A percentile compares a stretch with the other conserved stretches of the same genome.
These are phyloP conservation scores for Xylaria acuta DNA, from an alignment of 495 filamentous ascomycete species.

Conservation along the genomic window DNA sequence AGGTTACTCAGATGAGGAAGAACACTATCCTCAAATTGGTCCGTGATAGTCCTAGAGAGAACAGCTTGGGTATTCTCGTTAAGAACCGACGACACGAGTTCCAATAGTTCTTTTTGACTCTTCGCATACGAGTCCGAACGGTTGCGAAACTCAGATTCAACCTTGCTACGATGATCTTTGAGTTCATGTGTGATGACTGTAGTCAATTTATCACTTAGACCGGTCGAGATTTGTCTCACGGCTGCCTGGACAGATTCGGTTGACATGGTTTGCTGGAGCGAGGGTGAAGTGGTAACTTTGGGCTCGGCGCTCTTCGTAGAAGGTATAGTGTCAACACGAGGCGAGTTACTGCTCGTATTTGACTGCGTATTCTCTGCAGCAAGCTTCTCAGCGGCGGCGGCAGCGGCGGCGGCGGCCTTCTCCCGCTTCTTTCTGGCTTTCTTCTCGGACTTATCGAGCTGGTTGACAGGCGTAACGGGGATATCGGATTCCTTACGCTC, in stretches of 20 bases:
- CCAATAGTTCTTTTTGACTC: conserved; percentile 65
- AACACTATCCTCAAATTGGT: conserved; percentile 69
- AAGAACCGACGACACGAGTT: conserved; percentile 84
- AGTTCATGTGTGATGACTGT: conserved; percentile 50
- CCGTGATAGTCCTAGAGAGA: conserved; percentile 70
- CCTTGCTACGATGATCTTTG: conserved; percentile 49
- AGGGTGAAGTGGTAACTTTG: conserved; percentile 29
- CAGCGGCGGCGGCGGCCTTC: conserved; percentile 41
- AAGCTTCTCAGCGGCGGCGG: conserved; percentile 41
- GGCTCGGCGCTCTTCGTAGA: conserved; percentile 30
- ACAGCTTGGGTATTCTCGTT: conserved; percentile 89
- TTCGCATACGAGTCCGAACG: conserved; percentile 48
- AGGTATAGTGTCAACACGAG: conserved; percentile 27
- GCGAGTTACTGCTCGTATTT: conserved; percentile 35
- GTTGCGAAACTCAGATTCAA: conserved; percentile 44
- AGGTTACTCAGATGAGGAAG: conserved; percentile 58
- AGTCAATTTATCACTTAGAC: conserved; percentile 52
- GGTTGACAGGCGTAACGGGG: conserved; percentile 42
- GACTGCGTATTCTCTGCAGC: conserved; percentile 37
- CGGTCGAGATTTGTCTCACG: conserved; percentile 53
- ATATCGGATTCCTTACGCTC: conserved; percentile 52
- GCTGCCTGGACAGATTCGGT: conserved; percentile 52
- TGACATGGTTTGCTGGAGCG: conserved; percentile 36
- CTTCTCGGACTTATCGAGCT: conserved; percentile 53
- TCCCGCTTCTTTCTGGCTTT: conserved; percentile 57